Evolutionary conservation across 768 basidiomycete species (phyloP), one percentile per base, ranked within the genome.

Genomic region (Roridomyces roridus): DNA sequence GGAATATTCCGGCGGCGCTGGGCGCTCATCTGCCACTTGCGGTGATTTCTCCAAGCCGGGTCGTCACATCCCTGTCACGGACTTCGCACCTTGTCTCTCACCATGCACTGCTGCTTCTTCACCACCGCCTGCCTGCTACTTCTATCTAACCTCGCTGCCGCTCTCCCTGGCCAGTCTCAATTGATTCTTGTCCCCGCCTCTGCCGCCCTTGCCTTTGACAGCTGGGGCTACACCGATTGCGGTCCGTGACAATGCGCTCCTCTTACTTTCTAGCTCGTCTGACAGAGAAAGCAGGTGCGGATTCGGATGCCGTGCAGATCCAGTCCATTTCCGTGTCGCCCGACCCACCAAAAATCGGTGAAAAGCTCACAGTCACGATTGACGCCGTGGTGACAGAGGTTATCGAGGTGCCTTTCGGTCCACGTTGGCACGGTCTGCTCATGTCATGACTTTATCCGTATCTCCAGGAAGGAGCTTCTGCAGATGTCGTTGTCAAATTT

Each of bases 341-440:
- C 0, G 86, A 91, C 62, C 89, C 89, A 25, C 89, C 89, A 4
- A 68, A 79, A 62, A 85, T 88, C 0, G 89, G 89, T 5, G 57
- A 85, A 66, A 77, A 86, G 59, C 74, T 92, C 51, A 89, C 87
- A 23, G 84, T 92, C 54, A 81, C 72, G 0, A 89, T 84, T 11
- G 65, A 72, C 4, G 88, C 84, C 8, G 68, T 68, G 9, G 86
- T 85, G 8, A 55, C 70, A 21, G 60, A 79, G 45, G 66, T 64
- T 2, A 77, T 91, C 56, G 74, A 86, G 72, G 89, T 89, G 53
- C 46, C 74, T 23, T 23, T n/a, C n/a, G n/a, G 9, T 41, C 17
- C 39, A n/a, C 39, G 15, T 15, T 11, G 3, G 31, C 31, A 34
- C 15, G 21, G 17, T 54, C n/a, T n/a, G n/a, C 39, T 4, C 46